Base-by-base conservation (phyloP, 805 yeast genomes). In the Hanseniaspora lachancei region DNA sequence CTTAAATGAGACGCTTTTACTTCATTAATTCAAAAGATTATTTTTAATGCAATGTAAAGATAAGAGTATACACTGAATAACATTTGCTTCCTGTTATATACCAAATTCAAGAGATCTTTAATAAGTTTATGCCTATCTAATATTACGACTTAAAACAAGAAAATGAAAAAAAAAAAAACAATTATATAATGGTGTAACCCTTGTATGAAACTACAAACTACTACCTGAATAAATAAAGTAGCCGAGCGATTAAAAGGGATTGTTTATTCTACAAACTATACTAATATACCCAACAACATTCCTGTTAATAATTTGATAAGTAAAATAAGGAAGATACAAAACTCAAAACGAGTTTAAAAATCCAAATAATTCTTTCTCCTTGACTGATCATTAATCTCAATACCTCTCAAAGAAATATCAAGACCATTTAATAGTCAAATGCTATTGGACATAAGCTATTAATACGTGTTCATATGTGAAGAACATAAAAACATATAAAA, bases 211-310 rank as follows among this genome's bases (percentile, higher is more conserved):
- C 72, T 68, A 62, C 72, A 68, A 59, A 48, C 71, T 67, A 68
- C 64, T 66, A 69, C 64, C 57, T 57, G 41, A 21, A 42, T 7
- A 34, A 20, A 18, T 42, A 48, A 63, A 67, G 68, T 67, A 68
- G 72, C 63, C 62, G 71, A 69, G 72, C 70, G 72, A 69, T 69
- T 69, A 69, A 66, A 64, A 62, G 70, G 72, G 72, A 61, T 48
- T 53, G 58, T 59, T 62, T 70, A 63, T 58, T 61, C 58, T 60
- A 52, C 59, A 59, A 46, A 57, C 57, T 38, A 24, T 35, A 36
- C 21, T 34, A 47, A 50, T 47, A 35, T 27, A 41, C 15, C 40
- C 35, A 46, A 29, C 10, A 34, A 38, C 54, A 49, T 43, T 32
- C 27, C 49, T 44, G 47, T 44, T 49, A 46, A 41, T 32, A 42